Base-by-base conservation (phyloP, 2,329 filamentous ascomycete genomes). In the Fusarium agapanthi region DNA sequence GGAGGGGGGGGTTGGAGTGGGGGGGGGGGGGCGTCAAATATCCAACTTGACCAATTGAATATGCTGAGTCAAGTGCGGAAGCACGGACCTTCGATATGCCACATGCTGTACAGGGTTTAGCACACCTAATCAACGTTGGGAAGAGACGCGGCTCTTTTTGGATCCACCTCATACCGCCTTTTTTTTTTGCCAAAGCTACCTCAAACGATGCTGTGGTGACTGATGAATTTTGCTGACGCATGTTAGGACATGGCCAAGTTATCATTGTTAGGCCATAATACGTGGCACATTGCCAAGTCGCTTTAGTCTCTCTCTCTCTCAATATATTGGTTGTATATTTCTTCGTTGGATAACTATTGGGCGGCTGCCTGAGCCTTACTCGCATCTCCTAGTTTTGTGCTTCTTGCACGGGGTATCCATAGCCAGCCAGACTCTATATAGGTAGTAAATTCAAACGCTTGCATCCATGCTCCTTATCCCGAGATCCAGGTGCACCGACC, bases 21-120 rank as follows among this genome's bases (percentile, higher is more conserved):
- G 58, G 65, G 30, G 64, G 50, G 48, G 59, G 48, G 48, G 40
- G 22, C 24, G 32, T 26, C 16, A 14, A 28, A 14, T 34, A 11
- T 53, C 7, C 4, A 8, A 14, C 11, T 43, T 28, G 43, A 16
- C 65, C 66, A 69, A 69, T 65, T 12, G 22, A 20, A 24, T 15
- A 22, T 28, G 18, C 20, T 10, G 2, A 43, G 13, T 20, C 20
- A 34, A 38, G 30, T 43, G 14, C 30, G n/a, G 37, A 69, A 75
- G 78, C 77, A 78, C 76, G 61, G 72, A 59, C 61, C 66, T 61
- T 37, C 41, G 26, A 37, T 54, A 69, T 69, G 73, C 78, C 78
- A 80, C 78, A 80, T 80, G 78, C 79, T 67, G 68, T 68, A 70
- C 78, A 80, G 73, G 78, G 78, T 76, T 79, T 59, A 53, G 24